Conservation (phyloP, 2,329 filamentous ascomycete species). For the Alternaria novae-zelandiae region DNA sequence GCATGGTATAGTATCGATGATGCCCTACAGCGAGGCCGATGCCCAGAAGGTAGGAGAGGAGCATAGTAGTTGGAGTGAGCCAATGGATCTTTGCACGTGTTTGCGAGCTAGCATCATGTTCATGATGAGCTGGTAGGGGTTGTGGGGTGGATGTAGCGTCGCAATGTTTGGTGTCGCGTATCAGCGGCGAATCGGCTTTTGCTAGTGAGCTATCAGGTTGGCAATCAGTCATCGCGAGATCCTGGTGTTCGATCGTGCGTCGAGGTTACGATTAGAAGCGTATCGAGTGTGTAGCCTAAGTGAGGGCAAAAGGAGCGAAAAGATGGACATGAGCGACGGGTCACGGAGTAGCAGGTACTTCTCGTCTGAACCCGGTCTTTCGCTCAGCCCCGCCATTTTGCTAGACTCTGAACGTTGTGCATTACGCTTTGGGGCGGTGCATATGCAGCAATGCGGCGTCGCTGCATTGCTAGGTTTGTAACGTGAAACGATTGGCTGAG, state of each 20-base stretch:
- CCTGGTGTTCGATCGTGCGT: too few relatives aligned
- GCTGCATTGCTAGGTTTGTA: background rate
- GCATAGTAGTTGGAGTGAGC: background rate
- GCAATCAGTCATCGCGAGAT: too few relatives aligned
- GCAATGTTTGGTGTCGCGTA: too few relatives aligned
- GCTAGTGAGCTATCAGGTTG: too few relatives aligned
- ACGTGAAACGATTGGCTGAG: background rate
- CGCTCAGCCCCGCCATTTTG: background rate
- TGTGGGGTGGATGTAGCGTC: background rate
- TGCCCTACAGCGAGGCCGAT: background rate
- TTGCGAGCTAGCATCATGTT: rapidly evolving
- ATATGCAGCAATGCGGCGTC: background rate
- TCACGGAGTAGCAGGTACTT: background rate
- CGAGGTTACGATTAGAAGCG: too few relatives aligned
- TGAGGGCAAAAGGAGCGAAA: background rate
- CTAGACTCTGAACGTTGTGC: too few relatives aligned
- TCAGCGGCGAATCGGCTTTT: too few relatives aligned
- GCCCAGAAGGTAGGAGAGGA: rapidly evolving
- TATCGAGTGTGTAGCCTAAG: background rate
- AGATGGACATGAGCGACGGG: background rate
- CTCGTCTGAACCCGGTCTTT: background rate
- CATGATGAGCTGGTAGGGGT: rapidly evolving
- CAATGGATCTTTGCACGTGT: background rate
- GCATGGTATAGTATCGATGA: background rate
- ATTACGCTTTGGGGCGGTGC: background rate